These are phyloP conservation scores for Cladophialophora immunda DNA, from an alignment of 2,329 filamentous ascomycete species.

Conservation along the genomic window DNA sequence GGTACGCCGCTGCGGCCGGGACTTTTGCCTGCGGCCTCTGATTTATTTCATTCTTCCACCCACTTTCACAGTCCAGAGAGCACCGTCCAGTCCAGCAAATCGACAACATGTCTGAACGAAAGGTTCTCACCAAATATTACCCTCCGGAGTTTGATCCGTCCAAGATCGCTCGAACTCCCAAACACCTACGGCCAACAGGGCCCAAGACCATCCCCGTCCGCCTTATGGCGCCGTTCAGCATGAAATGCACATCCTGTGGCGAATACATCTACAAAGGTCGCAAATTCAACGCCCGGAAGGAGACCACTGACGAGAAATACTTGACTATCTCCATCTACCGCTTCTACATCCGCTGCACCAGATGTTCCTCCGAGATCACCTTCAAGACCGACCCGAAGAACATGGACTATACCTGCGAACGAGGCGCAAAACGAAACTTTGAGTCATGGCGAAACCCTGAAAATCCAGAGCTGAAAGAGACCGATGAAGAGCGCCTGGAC, in stretches of 20 bases:
- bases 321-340: slow-evolving; percentile 85
- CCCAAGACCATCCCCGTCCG: slow-evolving; percentile 86
- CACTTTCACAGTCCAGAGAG: not conserved
- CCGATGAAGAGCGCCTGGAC: slow-evolving; percentile 85
- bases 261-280: slow-evolving; percentile 92
- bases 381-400: slow-evolving; percentile 96
- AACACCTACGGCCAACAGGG: slow-evolving; percentile 67
- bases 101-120: slow-evolving; percentile 80
- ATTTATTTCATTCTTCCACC: slow-evolving; percentile 3
- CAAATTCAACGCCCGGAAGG: slow-evolving; percentile 95
- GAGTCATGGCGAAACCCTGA: slow-evolving; percentile 84
- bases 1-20: not conserved
- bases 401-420: slow-evolving; percentile 84
- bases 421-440: slow-evolving; percentile 89
- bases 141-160: slow-evolving; percentile 89
- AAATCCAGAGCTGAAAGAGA: slow-evolving; percentile 70
- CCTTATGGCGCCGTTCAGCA: slow-evolving; percentile 86
- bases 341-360: slow-evolving; percentile 90
- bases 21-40: slow-evolving; percentile 3
- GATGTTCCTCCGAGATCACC: slow-evolving; percentile 85
- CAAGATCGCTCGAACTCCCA: slow-evolving; percentile 72
- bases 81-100: not conserved
- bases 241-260: slow-evolving; percentile 74
- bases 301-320: slow-evolving; percentile 90
- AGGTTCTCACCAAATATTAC: slow-evolving; percentile 72